These are phyloP conservation scores for Eucalyptus cloeziana DNA, from an alignment of 345 rosid genomes.

Conservation along the genomic window DNA sequence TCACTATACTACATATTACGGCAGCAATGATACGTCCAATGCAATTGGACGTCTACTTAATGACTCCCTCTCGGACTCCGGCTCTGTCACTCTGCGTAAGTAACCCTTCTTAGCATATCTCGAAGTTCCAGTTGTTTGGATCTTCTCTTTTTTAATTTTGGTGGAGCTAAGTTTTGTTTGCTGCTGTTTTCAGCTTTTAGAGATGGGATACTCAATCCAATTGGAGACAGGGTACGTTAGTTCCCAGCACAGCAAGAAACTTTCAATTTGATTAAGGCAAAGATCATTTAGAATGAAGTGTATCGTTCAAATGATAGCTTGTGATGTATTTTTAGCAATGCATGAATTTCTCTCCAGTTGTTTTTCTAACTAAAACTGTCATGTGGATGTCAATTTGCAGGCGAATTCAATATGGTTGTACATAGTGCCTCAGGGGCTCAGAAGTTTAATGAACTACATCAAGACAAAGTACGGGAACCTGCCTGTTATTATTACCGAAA, in stretches of 20 bases:
- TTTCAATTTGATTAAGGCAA: not conserved
- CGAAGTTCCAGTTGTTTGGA: not conserved
- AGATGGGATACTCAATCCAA: conserved; percentile 15
- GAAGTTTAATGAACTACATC: conserved; percentile 64
- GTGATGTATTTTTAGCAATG: not conserved
- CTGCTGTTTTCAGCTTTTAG: conserved; percentile 45
- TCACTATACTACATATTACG: conserved; percentile 87
- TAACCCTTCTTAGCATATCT: not conserved
- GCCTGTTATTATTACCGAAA: conserved; percentile 51
- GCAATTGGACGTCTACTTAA: conserved; percentile 29
- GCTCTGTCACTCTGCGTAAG: conserved; percentile 74
- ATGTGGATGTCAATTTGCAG: conserved; percentile 6
- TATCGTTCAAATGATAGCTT: not conserved
- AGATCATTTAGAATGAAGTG: not conserved
- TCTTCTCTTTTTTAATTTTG: not conserved
- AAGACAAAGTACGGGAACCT: conserved; percentile 51
- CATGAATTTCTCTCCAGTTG: not conserved
- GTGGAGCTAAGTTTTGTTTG: not conserved
- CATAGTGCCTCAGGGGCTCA: conserved; percentile 55
- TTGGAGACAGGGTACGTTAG: conserved; percentile 61
- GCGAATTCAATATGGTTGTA: conserved; percentile 66
- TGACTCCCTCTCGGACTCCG: conserved; percentile 73
- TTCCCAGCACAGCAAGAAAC: not conserved
- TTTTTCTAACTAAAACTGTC: not conserved
- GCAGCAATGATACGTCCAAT: conserved; percentile 15